These are phyloP conservation scores for Aegle marmelos DNA, from an alignment of 345 rosid genomes.

Conservation along the genomic window DNA sequence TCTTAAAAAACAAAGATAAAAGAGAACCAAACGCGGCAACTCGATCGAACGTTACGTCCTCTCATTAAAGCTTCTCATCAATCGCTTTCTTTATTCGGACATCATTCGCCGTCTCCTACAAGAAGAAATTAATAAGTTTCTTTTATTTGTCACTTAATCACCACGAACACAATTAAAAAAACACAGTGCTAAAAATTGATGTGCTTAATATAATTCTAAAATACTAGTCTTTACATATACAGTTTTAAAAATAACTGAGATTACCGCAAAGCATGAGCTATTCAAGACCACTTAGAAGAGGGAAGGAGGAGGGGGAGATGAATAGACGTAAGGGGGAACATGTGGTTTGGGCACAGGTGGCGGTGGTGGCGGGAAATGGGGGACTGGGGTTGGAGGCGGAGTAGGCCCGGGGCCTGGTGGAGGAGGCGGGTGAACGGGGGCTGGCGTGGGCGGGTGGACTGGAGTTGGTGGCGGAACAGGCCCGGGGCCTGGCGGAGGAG, in stretches of 20 bases:
- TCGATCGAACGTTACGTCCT: neutral
- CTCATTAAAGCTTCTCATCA: neutral
- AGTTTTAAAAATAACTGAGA: neutral
- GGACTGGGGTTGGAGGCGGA: neutral
- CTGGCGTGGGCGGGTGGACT: neutral
- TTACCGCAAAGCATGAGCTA: neutral
- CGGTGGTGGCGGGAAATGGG: neutral
- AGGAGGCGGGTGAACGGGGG: neutral
- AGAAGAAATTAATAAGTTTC: neutral
- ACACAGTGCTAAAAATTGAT: neutral
- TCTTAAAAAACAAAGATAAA: neutral
- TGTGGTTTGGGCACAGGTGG: too few species aligned
- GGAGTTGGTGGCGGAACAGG: conserved; percentile 3
- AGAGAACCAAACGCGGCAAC: conserved; percentile 5
- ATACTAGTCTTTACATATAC: too few species aligned
- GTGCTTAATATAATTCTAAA: too few species aligned
- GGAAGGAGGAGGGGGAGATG: conserved; percentile 54
- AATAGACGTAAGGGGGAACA: conserved; percentile 19
- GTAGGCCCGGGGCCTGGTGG: neutral
- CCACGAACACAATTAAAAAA: neutral
- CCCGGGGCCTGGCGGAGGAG: neutral
- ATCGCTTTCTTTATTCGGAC: conserved; percentile 7
- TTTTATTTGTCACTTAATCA: neutral
- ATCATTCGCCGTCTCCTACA: conserved; percentile 10
- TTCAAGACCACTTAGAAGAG: conserved; percentile 32